Base-by-base conservation (phyloP, 495 filamentous ascomycete genomes). In the Aspergillus homomorphus region DNA sequence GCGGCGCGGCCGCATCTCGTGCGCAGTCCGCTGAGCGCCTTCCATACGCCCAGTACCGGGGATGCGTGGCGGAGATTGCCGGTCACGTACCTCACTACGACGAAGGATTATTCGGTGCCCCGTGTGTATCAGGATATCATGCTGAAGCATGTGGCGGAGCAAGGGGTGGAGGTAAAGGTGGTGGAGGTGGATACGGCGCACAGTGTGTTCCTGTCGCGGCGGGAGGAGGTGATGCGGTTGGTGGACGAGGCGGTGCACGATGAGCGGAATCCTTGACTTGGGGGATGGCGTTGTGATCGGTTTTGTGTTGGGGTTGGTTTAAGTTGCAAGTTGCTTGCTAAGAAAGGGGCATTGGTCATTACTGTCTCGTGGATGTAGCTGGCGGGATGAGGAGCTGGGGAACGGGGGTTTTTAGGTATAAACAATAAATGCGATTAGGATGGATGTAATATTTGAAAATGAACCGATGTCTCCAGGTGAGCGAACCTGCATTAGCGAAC, bases 1-100 rank as follows among this genome's bases (percentile, higher is more conserved):
- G 64, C 52, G 45, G 64, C 60, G 16, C 48, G 72, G 54, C n/a
- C 16, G 45, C 52, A 19, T 16, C 30, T 80, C 2, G 65, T 67
- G 20, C 58, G 67, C 9, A 74, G 68, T 63, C 76, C 73, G 33
- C 62, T 64, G 10, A 59, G 54, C 1, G 51, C 48, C 45, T 69
- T 73, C 53, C 59, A 60, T 20, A 57, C 67, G 22, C 16, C 44
- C 6, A 56, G 56, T 6, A 51, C 60, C n/a, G 58, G 68, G 7
- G 57, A 56, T 42, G 71, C 71, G 0, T 80, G 76, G 77, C 59
- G 59, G 44, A 59, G 63, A n/a, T 63, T 78, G 41, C 72, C 75
- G 7, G 53, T 64, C 9, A 73, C 68, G 1, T 79, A 75, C 66
- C 58, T 77, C 28, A 52, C 53, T 10, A 70, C 73, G 5, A 59